Percentiles rank a stretch among this genome's conserved stretches.
These are phyloP conservation scores for Lizonia empirigonia DNA, from an alignment of 2,329 filamentous ascomycete genomes.

Conservation along the genomic window DNA sequence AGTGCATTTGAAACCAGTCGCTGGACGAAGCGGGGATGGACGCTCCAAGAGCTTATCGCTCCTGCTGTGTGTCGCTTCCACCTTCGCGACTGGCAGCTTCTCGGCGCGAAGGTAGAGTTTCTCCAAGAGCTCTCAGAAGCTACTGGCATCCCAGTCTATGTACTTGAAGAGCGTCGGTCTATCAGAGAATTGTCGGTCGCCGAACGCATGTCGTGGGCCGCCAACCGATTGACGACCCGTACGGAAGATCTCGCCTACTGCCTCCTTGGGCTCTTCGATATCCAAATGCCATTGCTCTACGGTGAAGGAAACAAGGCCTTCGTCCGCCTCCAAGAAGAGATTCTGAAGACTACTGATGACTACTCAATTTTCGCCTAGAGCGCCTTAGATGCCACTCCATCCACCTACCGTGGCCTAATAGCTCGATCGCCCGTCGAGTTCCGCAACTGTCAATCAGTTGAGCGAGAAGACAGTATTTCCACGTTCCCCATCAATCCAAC, in stretches of 20 bases:
- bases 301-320: constrained; percentile 40
- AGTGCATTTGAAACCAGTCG: constrained; percentile 25
- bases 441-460: constrained; percentile 24
- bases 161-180: constrained; percentile 26
- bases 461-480: constrained; percentile 28
- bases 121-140: constrained; percentile 28
- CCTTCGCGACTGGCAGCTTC: constrained; percentile 29
- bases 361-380: constrained; percentile 38
- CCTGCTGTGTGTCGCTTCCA: constrained; percentile 34
- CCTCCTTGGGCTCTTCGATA: constrained; percentile 40
- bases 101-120: constrained; percentile 36
- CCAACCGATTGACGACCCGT: constrained; percentile 32
- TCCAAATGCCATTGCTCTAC: constrained; percentile 39
- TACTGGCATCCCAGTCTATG: constrained; percentile 34
- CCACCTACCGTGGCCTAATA: constrained; percentile 32
- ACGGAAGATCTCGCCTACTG: constrained; percentile 40
- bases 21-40: constrained; percentile 39
- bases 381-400: constrained; percentile 19
- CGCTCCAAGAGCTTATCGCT: constrained; percentile 38
- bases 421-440: constrained; percentile 33
- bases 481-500: constrained; percentile 27
- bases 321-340: constrained; percentile 35
- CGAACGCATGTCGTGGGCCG: constrained; percentile 40
- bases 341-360: constrained; percentile 36
- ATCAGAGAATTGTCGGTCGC: constrained; percentile 30